Percentiles rank a stretch among this genome's conserved stretches.
These are phyloP conservation scores for Plantago coronopus DNA, from an alignment of 305 asterid species.

Conservation along the genomic window DNA sequence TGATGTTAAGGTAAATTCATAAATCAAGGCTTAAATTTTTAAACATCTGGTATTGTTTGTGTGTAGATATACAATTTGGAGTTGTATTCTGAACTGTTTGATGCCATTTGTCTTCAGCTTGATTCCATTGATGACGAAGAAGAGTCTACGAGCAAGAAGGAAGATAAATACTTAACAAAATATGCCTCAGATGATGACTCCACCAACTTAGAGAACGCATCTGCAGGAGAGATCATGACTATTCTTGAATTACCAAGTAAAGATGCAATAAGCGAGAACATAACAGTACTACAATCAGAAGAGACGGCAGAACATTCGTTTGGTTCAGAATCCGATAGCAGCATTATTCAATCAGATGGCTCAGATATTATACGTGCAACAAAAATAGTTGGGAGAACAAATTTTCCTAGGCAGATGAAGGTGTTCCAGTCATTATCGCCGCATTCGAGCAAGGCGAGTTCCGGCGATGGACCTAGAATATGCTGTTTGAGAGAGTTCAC, in stretches of 20 bases:
- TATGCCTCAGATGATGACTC: conserved; percentile 64
- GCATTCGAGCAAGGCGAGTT: conserved; percentile 3
- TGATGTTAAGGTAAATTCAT: conserved; percentile 58
- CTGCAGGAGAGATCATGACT: conserved; percentile 29
- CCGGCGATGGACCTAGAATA: conserved; percentile 2
- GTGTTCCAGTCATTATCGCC: not conserved
- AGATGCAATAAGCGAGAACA: conserved; percentile 31
- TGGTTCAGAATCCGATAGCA: not conserved
- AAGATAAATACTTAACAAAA: conserved; percentile 35
- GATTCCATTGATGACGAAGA: conserved; percentile 61
- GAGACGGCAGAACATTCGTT: conserved; percentile 11
- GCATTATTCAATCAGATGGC: not conserved
- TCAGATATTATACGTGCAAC: not conserved
- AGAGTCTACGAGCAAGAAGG: conserved; percentile 34
- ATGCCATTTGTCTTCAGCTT: conserved; percentile 38
- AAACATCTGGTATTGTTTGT: not conserved
- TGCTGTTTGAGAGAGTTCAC: not conserved
- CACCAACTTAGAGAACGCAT: conserved; percentile 25
- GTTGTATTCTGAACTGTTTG: conserved; percentile 21
- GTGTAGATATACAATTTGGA: not conserved
- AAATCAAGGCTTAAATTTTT: not conserved
- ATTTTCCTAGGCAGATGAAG: not conserved
- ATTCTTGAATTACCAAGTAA: conserved; percentile 56
- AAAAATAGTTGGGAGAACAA: not conserved
- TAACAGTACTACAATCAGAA: conserved; percentile 27